These are phyloP conservation scores for Schizophyllum amplum DNA, from an alignment of 1,284 basidiomycete species.

Conservation along the genomic window DNA sequence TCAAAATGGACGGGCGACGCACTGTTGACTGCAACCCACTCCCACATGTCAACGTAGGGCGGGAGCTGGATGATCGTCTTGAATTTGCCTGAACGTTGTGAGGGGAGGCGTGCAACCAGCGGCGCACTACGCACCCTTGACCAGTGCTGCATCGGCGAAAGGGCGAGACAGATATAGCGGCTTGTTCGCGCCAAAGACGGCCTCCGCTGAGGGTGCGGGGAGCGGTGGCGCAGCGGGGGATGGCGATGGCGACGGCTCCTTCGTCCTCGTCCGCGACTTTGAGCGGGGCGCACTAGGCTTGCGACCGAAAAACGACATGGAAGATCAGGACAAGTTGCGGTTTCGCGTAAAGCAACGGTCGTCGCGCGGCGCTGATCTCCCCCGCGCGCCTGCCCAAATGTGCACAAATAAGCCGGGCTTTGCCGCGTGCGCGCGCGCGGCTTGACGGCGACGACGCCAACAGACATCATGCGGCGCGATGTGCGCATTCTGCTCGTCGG, in stretches of 20 bases:
- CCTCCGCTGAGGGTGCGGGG: slow-evolving; percentile 2
- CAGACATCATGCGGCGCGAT: slow-evolving; percentile 66
- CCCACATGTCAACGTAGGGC: slow-evolving; percentile 93
- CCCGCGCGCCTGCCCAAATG: neutral
- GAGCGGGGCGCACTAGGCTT: neutral
- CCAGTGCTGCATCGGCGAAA: slow-evolving; percentile 91
- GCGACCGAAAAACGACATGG: too few species aligned
- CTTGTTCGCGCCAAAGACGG: slow-evolving; percentile 26
- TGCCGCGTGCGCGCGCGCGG: slow-evolving; percentile 32
- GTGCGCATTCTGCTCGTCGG: slow-evolving; percentile 91
- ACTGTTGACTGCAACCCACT: slow-evolving; percentile 98
- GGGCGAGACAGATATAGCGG: slow-evolving; percentile 90
- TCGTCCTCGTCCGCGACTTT: neutral
- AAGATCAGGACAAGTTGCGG: too few species aligned
- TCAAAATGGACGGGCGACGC: slow-evolving; percentile 26
- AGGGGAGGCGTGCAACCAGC: neutral
- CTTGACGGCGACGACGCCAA: slow-evolving; percentile 8
- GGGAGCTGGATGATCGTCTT: slow-evolving; percentile 97
- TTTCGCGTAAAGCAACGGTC: too few species aligned
- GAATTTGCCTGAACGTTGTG: slow-evolving; percentile 58
- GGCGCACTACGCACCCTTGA: slow-evolving; percentile 49
- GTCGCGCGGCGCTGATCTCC: too few species aligned
- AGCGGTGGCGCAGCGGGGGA: neutral
- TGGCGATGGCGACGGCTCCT: neutral
- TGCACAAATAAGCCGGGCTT: slow-evolving; percentile 10